Percentiles rank a stretch among this genome's conserved stretches.
These are phyloP conservation scores for Torulaspora globosa DNA, from an alignment of 1,139 yeast species.

Conservation along the genomic window DNA sequence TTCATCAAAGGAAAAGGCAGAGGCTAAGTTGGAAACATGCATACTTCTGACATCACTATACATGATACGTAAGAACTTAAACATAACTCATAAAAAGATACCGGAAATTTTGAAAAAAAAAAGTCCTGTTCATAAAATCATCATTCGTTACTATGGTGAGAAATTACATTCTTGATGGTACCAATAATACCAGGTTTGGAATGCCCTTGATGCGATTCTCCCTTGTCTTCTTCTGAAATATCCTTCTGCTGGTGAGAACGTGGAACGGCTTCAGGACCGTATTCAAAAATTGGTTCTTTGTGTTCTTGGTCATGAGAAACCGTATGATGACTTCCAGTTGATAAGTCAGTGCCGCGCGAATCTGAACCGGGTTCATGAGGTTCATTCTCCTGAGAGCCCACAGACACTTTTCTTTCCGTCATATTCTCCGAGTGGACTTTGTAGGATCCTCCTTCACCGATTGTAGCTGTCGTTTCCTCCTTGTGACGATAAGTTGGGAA, in stretches of 20 bases:
- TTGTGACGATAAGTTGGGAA: slow-evolving; percentile 24
- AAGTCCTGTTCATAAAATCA: slow-evolving; percentile 1
- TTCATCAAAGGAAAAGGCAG: not conserved
- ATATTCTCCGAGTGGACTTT: slow-evolving; percentile 7
- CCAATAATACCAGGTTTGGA: slow-evolving; percentile 12
- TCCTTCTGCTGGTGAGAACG: slow-evolving; percentile 10
- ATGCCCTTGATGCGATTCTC: slow-evolving; percentile 2
- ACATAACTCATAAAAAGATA: not conserved
- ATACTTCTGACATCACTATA: slow-evolving; percentile 3
- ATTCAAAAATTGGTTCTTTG: not conserved
- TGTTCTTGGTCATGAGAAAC: too few species aligned
- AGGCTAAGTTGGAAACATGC: not conserved
- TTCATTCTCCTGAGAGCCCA: slow-evolving; percentile 9
- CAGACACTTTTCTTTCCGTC: slow-evolving; percentile 9
- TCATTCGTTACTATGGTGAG: slow-evolving; percentile 4
- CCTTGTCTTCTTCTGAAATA: slow-evolving; percentile 1
- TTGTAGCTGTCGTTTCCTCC: slow-evolving; percentile 2
- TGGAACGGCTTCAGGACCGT: slow-evolving; percentile 10
- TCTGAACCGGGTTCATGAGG: slow-evolving; percentile 3
- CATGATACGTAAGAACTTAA: not conserved
- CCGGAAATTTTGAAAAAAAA: not conserved
- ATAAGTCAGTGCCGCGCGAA: not conserved
- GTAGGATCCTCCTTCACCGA: slow-evolving; percentile 6
- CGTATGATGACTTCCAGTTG: not conserved
- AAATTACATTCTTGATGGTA: slow-evolving; percentile 10